These are phyloP conservation scores for Rhodomyrtus psidioides DNA, from an alignment of 441 rosid species.

Conservation along the genomic window DNA sequence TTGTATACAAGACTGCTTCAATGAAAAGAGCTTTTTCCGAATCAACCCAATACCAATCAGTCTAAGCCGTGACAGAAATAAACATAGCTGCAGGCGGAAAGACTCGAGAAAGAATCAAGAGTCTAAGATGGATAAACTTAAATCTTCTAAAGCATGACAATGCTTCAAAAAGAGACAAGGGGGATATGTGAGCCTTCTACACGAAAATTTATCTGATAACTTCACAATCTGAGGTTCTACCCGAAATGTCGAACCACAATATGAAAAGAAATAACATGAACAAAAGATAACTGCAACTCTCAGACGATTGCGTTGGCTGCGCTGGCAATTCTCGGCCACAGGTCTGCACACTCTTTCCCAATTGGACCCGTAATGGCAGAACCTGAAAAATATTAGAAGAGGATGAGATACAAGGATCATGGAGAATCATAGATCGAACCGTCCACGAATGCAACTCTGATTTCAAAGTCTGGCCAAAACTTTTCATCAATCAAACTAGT, in stretches of 20 bases:
- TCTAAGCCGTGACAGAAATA: no score
- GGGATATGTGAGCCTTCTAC: neutral
- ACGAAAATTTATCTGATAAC: neutral
- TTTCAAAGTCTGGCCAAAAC: neutral
- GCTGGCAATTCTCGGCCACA: slow-evolving; percentile 78
- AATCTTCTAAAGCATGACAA: neutral
- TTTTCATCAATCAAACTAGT: neutral
- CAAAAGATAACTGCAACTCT: neutral
- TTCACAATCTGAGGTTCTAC: neutral
- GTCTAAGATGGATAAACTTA: neutral
- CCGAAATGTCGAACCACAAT: neutral
- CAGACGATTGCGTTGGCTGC: slow-evolving; percentile 85
- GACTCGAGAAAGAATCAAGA: rapidly evolving
- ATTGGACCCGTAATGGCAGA: slow-evolving; percentile 68
- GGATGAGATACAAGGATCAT: neutral
- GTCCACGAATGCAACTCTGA: neutral
- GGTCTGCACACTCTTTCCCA: slow-evolving; percentile 63
- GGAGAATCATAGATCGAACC: neutral
- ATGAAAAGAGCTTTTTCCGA: neutral
- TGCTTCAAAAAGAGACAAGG: neutral
- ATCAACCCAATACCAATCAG: no score
- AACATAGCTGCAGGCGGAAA: neutral
- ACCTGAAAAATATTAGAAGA: slow-evolving; percentile 17
- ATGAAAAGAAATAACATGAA: neutral
- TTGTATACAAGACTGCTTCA: no score